These are phyloP conservation scores for Fusarium albidum DNA, from an alignment of 2,329 filamentous ascomycete genomes.

Conservation along the genomic window DNA sequence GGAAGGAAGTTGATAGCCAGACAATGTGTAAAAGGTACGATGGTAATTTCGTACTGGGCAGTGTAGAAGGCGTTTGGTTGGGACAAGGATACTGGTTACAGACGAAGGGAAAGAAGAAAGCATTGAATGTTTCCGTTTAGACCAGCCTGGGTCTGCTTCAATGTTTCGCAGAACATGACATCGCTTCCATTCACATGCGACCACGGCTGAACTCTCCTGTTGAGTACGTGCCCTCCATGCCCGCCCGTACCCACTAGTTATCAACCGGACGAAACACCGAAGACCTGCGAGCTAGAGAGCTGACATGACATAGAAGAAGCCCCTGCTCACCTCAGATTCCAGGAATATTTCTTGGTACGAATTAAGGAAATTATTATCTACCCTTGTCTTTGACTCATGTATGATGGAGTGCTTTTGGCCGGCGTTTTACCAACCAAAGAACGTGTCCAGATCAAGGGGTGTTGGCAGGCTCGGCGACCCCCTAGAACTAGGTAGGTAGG, in stretches of 20 bases:
- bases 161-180: too few species aligned
- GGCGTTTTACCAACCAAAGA: background rate
- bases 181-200: background rate
- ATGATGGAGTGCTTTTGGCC: background rate
- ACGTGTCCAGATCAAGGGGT: slow-evolving; percentile 7
- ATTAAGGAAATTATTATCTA: background rate
- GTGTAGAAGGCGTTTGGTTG: slow-evolving; percentile 37
- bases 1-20: slow-evolving; percentile 4
- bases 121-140: background rate
- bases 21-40: slow-evolving; percentile 7
- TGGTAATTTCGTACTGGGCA: slow-evolving; percentile 7
- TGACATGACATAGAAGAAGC: too few species aligned
- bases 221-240: too few species aligned
- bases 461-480: background rate
- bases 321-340: too few species aligned
- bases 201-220: background rate
- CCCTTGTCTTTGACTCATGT: background rate
- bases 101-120: slow-evolving; percentile 7
- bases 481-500: background rate
- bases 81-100: slow-evolving; percentile 23
- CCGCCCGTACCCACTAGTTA: too few species aligned
- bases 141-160: background rate
- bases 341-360: too few species aligned
- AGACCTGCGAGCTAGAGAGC: too few species aligned
- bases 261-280: too few species aligned